phyloP scores from a whole-genome alignment of 139 green algal genomes.

The Chlamydomonas eustigma region DNA sequence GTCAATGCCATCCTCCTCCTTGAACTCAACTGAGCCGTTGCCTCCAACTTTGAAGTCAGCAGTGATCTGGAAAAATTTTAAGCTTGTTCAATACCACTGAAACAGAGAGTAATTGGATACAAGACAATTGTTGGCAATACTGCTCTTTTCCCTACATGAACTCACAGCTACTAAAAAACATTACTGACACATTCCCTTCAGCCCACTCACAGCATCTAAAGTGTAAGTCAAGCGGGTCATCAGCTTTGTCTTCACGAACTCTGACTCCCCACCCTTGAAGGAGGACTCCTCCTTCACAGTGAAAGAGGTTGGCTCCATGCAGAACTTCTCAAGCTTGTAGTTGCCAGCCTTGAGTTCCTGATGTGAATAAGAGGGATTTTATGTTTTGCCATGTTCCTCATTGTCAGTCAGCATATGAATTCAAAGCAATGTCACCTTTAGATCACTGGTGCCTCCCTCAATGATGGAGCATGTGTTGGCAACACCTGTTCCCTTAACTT shows the following conservation, averaged over 20 bases:
- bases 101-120: neutral
- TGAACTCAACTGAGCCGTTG: slow-evolving; percentile 82
- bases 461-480: slow-evolving; percentile 98
- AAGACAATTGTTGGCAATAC: neutral
- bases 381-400: no score
- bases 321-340: slow-evolving; percentile 95
- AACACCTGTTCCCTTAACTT: slow-evolving; percentile 97
- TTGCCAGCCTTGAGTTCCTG: slow-evolving; percentile 78
- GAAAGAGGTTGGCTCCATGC: slow-evolving; percentile 97
- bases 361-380: slow-evolving; percentile 1
- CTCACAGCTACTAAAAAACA: neutral
- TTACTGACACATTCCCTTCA: neutral
- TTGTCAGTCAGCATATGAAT: no score
- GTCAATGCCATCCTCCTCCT: slow-evolving; percentile 97
- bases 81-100: neutral
- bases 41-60: slow-evolving; percentile 75
- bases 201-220: slow-evolving; percentile 77
- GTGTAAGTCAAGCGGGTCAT: slow-evolving; percentile 99
- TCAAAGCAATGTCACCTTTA: no score
- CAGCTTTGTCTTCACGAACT: slow-evolving; percentile 98
- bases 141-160: neutral
- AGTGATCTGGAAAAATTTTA: slow-evolving; percentile 10
- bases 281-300: slow-evolving; percentile 75
- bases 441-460: slow-evolving; percentile 62
- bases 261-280: slow-evolving; percentile 76